Base-by-base conservation (phyloP, 1,139 yeast species). In the Debaryomyces coudertii region DNA sequence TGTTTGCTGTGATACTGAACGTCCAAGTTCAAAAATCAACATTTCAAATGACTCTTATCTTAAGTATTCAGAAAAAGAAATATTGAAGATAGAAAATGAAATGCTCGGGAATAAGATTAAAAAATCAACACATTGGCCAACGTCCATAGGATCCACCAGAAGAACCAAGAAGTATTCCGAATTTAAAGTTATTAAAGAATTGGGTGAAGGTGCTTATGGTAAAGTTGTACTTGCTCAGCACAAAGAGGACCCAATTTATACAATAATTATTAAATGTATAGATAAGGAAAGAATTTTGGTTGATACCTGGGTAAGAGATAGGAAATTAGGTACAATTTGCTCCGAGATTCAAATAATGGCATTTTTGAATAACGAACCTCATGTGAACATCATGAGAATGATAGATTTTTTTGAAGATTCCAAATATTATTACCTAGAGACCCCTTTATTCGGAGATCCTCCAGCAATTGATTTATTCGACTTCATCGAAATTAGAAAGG, bases 181-280 rank as follows among this genome's bases (percentile, higher is more conserved):
- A 61, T 93, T 89, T 58, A 68, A 70, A 3, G 79, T 88, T 1
- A 47, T 89, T 38, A 86, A 87, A 60, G 82, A 85, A 51, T 81
- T 93, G 83, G 99, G 99, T 1, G 95, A 88, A 63, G 99, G 99
- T 36, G 97, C 98, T 0, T 93, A 92, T 60, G 98, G 98, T 12
- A 88, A 89, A 59, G 99, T 93, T 18, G 84, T 87, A 16, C 73
- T 90, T 29, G 96, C 90, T 7, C 80, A 79, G 59, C 88, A 87
- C 58, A 80, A 78, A 40, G 73, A 76, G 20, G 90, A 84, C 52
- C 77, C 80, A 0, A 66, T 68, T 8, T 85, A 88, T 60, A 80
- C 77, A 50, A 84, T 90, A 31, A 90, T 92, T 11, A 79, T 93
- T 52, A 93, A 93, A 64, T 84, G 96, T 56, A 93, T 93, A 40